phyloP scores from a whole-genome alignment of 2,329 filamentous ascomycete genomes.

The Penicillium sumatraense region DNA sequence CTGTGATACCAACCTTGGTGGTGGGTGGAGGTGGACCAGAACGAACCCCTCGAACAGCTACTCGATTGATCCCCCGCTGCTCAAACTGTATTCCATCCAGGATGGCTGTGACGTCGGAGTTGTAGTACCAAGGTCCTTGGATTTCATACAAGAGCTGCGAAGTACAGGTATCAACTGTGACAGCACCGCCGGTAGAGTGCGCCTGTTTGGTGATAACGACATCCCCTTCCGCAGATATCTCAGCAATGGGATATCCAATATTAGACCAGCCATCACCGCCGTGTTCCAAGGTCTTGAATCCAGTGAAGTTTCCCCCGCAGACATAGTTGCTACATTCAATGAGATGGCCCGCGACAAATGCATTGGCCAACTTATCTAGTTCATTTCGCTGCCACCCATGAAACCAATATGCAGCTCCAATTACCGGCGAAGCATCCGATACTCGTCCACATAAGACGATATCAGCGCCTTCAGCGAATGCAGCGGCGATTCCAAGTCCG shows the following conservation, averaged over 20 bases:
- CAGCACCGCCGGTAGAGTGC: slow-evolving; percentile 41
- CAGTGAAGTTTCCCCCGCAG: slow-evolving; percentile 50
- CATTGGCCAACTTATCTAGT: slow-evolving; percentile 45
- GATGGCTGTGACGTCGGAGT: slow-evolving; percentile 61
- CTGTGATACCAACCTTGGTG: slow-evolving; percentile 56
- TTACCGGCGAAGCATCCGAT: slow-evolving; percentile 49
- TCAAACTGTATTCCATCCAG: slow-evolving; percentile 58
- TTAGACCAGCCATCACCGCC: slow-evolving; percentile 46
- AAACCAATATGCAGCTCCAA: slow-evolving; percentile 50
- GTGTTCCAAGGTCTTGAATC: slow-evolving; percentile 44
- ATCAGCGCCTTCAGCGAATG: slow-evolving; percentile 47
- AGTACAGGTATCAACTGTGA: slow-evolving; percentile 56
- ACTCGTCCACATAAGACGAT: slow-evolving; percentile 52
- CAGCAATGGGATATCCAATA: slow-evolving; percentile 53
- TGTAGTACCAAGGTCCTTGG: slow-evolving; percentile 61
- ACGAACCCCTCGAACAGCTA: slow-evolving; percentile 54
- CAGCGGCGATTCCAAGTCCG: slow-evolving; percentile 45
- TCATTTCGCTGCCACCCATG: slow-evolving; percentile 47
- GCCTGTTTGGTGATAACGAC: slow-evolving; percentile 52
- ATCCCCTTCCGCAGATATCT: slow-evolving; percentile 46
- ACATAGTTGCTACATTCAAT: slow-evolving; percentile 50
- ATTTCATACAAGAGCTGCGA: slow-evolving; percentile 61
- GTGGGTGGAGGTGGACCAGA: slow-evolving; percentile 53
- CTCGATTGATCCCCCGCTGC: slow-evolving; percentile 54
- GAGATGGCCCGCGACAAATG: slow-evolving; percentile 45